phyloP scores from a whole-genome alignment of 1,284 basidiomycete genomes.

The Thecaphora frezii region DNA sequence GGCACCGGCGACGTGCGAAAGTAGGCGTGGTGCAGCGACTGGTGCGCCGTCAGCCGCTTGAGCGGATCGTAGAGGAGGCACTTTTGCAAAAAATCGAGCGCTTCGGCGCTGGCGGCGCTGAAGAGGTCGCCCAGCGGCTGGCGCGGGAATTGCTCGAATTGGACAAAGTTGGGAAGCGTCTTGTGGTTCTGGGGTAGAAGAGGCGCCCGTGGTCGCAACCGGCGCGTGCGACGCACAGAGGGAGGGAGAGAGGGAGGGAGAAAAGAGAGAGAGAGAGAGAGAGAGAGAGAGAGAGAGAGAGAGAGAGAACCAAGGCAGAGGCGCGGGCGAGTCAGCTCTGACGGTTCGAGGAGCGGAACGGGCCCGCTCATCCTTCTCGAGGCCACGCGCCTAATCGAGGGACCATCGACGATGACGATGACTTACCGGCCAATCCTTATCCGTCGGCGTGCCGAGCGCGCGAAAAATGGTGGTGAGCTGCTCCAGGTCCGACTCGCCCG shows the following conservation, averaged over 20 bases:
- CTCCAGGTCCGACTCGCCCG: conserved; percentile 92
- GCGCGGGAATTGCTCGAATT: conserved; percentile 67
- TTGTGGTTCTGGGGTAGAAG: conserved; percentile 71
- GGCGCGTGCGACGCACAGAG: no score
- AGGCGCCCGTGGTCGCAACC: no score
- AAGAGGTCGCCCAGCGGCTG: conserved; percentile 81
- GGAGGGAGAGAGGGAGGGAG: no score
- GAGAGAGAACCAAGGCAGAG: not conserved
- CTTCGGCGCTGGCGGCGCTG: conserved; percentile 83
- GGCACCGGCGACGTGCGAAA: conserved; percentile 44
- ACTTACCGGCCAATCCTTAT: conserved; percentile 91
- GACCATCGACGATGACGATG: conserved; percentile 9
- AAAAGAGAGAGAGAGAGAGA: no score
- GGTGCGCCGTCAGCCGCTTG: conserved; percentile 72
- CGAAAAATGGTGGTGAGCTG: conserved; percentile 92
- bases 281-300: conserved; percentile 2
- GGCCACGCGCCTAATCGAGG: no score
- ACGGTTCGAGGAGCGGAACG: no score
- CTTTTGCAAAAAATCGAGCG: conserved; percentile 78
- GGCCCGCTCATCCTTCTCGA: no score
- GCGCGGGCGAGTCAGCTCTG: no score
- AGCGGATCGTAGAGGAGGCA: conserved; percentile 84
- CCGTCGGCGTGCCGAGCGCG: conserved; percentile 90
- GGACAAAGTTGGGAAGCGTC: conserved; percentile 58
- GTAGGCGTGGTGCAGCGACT: conserved; percentile 49